Percentiles rank a stretch among this genome's conserved stretches.
Evolutionary conservation across 2,329 filamentous ascomycete species (phyloP).

Genomic region (Pseudogymnoascus sp.): DNA sequence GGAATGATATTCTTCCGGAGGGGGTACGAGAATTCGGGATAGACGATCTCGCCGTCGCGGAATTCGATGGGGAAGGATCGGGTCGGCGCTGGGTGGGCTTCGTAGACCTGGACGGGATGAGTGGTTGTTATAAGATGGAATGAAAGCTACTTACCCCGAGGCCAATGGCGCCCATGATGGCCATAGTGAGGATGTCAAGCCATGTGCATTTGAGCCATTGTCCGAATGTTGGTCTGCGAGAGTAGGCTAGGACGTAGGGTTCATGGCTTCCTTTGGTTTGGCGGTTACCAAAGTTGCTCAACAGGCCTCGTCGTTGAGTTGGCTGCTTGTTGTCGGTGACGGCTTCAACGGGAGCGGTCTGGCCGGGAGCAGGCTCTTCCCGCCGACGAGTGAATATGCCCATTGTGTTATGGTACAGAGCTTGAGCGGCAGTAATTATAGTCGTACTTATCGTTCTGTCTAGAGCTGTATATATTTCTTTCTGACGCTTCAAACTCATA

Average conservation of each 20-base stretch:
- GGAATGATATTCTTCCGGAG: slow-evolving; percentile 62
- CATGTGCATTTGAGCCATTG: slow-evolving; percentile 62
- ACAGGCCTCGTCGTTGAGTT: neutral
- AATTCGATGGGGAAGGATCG: slow-evolving; percentile 64
- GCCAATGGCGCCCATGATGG: slow-evolving; percentile 54
- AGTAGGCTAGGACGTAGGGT: neutral
- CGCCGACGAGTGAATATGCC: slow-evolving; percentile 17
- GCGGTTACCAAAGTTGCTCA: neutral
- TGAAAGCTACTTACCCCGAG: slow-evolving; percentile 46
- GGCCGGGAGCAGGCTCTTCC: neutral
- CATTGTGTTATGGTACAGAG: slow-evolving; percentile 14
- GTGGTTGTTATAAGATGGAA: neutral
- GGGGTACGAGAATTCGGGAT: slow-evolving; percentile 63
- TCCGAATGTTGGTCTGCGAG: slow-evolving; percentile 48
- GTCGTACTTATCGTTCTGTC: neutral
- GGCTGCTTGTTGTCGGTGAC: neutral
- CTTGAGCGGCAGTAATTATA: neutral
- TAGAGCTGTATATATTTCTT: neutral
- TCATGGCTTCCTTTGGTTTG: neutral
- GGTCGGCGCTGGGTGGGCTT: slow-evolving; percentile 55
- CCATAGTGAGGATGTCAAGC: slow-evolving; percentile 62
- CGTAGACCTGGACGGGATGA: slow-evolving; percentile 43
- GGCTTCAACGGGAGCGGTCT: neutral
- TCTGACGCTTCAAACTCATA: neutral
- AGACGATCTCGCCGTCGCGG: slow-evolving; percentile 57